Conservation (phyloP, 2,329 filamentous ascomycete genomes). For the Madurella mycetomatis region DNA sequence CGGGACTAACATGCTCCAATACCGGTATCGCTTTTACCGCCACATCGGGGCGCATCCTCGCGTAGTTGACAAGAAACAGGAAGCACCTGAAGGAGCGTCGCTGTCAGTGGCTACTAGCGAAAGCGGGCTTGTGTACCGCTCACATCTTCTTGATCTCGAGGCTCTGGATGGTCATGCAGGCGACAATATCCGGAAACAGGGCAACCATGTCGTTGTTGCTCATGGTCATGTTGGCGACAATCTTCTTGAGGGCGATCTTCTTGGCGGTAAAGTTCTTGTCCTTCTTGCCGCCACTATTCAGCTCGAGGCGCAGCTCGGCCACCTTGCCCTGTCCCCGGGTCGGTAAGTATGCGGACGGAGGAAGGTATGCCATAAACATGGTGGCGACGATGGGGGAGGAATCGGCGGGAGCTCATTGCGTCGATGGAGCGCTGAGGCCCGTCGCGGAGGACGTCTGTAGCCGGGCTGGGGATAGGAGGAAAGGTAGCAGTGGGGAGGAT, state of each 20-base stretch:
- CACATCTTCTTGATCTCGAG: constrained; percentile 99
- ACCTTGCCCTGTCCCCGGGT: constrained; percentile 89
- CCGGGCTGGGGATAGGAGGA: background rate
- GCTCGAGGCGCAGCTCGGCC: constrained; percentile 88
- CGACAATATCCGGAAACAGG: constrained; percentile 90
- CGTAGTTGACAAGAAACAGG: constrained; percentile 94
- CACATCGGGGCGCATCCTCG: constrained; percentile 87
- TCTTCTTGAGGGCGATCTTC: constrained; percentile 98
- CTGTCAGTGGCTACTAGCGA: constrained; percentile 27
- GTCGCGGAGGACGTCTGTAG: background rate
- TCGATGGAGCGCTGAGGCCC: background rate
- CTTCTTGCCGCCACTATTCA: constrained; percentile 92
- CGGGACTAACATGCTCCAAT: constrained; percentile 63
- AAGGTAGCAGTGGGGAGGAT: background rate
- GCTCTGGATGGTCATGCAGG: constrained; percentile 90
- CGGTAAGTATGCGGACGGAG: constrained; percentile 43
- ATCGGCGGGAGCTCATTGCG: constrained; percentile 13
- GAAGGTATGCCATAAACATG: constrained; percentile 54
- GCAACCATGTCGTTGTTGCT: constrained; percentile 99
- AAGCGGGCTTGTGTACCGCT: constrained; percentile 28
- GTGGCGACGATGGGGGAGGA: constrained; percentile 26
- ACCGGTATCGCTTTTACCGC: constrained; percentile 89
- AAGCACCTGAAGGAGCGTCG: constrained; percentile 68
- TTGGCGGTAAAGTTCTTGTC: constrained; percentile 94
- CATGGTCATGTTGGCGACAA: constrained; percentile 99